These are phyloP conservation scores for Chlamydomonas sphaeroides DNA, from an alignment of 139 green algal genomes.

Conservation along the genomic window DNA sequence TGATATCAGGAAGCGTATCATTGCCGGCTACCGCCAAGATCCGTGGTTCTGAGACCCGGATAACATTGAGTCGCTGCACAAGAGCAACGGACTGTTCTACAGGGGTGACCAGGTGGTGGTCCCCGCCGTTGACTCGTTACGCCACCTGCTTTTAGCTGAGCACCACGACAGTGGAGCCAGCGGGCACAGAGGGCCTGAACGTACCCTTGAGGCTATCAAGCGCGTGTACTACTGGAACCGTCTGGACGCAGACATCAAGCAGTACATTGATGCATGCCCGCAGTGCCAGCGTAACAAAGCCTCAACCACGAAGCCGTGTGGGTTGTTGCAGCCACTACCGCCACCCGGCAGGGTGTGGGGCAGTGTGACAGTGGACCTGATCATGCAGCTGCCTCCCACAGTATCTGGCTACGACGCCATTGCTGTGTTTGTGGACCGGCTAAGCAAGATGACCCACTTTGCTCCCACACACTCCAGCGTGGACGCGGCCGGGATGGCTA, in stretches of 20 bases:
- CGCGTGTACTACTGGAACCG: neutral
- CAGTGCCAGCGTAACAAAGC: conserved; percentile 17
- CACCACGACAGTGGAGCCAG: neutral
- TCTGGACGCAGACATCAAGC: neutral
- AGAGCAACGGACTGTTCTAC: conserved; percentile 51
- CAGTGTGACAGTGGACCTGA: neutral
- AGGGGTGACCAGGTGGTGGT: conserved; percentile 28
- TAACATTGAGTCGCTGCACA: neutral
- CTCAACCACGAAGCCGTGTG: neutral
- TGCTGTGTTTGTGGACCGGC: conserved; percentile 49
- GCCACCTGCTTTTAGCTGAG: neutral
- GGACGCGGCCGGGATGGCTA: no score
- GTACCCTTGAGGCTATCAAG: neutral
- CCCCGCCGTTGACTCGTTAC: neutral
- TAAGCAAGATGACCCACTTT: conserved; percentile 59
- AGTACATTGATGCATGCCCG: neutral
- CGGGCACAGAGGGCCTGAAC: neutral
- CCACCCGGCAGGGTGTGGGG: neutral
- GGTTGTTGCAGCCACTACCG: neutral
- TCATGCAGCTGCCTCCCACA: no score
- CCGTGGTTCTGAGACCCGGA: neutral
- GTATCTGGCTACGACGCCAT: conserved; percentile 48
- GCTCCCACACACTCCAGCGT: conserved; percentile 4
- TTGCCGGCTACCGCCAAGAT: neutral
- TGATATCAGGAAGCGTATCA: neutral